A percentile compares a stretch with the other conserved stretches of the same genome.
Conservation (phyloP, 1,284 basidiomycete species). For the Sanguinoderma infundibulare region DNA sequence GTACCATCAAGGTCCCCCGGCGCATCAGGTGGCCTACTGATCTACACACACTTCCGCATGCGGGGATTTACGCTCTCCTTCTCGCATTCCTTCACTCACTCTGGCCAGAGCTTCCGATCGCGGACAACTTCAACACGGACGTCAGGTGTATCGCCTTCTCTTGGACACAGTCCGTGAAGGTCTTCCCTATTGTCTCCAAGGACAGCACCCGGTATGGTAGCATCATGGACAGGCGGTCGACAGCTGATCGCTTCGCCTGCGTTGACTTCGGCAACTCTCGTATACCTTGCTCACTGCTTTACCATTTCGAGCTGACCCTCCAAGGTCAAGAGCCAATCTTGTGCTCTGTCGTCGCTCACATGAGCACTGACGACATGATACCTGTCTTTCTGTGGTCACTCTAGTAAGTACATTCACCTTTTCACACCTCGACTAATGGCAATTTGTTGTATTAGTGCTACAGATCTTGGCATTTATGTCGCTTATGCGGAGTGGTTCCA, state of each 20-base stretch:
- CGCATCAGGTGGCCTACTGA: too few relatives aligned
- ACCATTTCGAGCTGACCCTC: conserved; percentile 3
- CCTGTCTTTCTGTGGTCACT: conserved; percentile 9
- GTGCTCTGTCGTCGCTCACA: conserved; percentile 5
- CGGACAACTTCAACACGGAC: background rate
- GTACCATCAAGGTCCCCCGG: too few relatives aligned
- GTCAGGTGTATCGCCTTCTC: background rate
- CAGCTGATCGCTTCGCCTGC: conserved; percentile 1
- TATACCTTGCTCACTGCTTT: conserved; percentile 1
- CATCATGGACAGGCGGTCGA: background rate
- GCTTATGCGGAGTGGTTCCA: background rate
- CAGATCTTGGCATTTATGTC: background rate
- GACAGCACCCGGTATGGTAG: conserved; percentile 1
- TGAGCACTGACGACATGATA: conserved; percentile 1
- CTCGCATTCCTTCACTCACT: background rate
- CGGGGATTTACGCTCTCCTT: background rate
- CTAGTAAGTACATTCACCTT: background rate
- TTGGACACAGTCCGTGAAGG: background rate
- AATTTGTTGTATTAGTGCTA: background rate
- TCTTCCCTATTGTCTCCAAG: conserved; percentile 2
- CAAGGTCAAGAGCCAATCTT: background rate
- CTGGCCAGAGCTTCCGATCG: background rate
- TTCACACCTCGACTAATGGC: background rate
- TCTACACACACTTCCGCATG: too few relatives aligned
- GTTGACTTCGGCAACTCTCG: conserved; percentile 5